phyloP scores from a whole-genome alignment of 306 rosid genomes.

The Lithocarpus polystachyus region DNA sequence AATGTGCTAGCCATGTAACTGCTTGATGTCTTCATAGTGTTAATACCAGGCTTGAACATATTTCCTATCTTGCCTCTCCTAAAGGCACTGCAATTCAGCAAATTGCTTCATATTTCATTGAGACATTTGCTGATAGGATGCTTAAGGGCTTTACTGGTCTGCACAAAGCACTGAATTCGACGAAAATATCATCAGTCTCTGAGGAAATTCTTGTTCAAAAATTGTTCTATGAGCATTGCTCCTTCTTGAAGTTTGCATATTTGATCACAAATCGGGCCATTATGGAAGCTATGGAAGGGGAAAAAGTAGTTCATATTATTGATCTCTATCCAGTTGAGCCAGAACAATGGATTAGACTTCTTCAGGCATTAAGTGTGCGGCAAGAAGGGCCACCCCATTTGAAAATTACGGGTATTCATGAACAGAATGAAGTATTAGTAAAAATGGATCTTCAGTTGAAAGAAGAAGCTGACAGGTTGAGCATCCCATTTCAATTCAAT shows the following conservation, averaged over 20 bases:
- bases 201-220: constrained; percentile 58
- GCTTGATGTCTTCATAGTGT: constrained; percentile 68
- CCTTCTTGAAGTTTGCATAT: constrained; percentile 73
- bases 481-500: constrained; percentile 76
- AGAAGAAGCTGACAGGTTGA: constrained; percentile 66
- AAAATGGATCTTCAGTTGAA: constrained; percentile 56
- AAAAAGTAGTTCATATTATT: constrained; percentile 66
- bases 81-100: constrained; percentile 73
- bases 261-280: constrained; percentile 78
- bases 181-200: constrained; percentile 43
- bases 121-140: constrained; percentile 72
- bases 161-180: constrained; percentile 57
- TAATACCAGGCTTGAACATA: constrained; percentile 59
- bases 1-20: constrained; percentile 75
- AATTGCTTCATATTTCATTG: constrained; percentile 67
- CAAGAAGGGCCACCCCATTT: constrained; percentile 77
- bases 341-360: constrained; percentile 74
- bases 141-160: constrained; percentile 67
- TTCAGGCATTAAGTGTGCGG: constrained; percentile 52
- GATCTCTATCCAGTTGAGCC: constrained; percentile 82
- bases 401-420: constrained; percentile 78
- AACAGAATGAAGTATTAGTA: constrained; percentile 59
- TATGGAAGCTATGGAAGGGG: constrained; percentile 79
- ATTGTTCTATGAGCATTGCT: constrained; percentile 69
- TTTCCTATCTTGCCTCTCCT: constrained; percentile 71